These are phyloP conservation scores for Salix koriyanagi DNA, from an alignment of 345 rosid genomes.

Conservation along the genomic window DNA sequence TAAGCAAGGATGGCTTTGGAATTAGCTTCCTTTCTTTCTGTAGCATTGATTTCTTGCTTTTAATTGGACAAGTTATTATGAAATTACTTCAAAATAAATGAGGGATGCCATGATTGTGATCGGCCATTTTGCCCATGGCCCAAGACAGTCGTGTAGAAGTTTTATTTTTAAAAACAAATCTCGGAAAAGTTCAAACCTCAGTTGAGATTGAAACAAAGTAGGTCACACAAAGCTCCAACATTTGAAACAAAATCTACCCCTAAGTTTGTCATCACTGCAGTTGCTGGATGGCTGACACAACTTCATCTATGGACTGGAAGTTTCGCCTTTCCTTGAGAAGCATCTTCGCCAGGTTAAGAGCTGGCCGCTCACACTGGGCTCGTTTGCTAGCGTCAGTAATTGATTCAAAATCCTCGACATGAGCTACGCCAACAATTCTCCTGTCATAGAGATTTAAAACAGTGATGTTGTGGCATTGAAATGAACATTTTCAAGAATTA, in stretches of 20 bases:
- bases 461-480: not conserved
- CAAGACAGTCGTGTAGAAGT: not conserved
- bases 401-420: slow-evolving; percentile 94
- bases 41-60: not conserved
- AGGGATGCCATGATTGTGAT: too few relatives aligned
- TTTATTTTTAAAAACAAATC: too few relatives aligned
- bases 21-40: not conserved
- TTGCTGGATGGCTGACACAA: slow-evolving; percentile 50
- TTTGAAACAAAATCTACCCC: not conserved
- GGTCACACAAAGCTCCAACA: not conserved
- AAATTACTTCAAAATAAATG: too few relatives aligned
- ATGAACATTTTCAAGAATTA: not conserved
- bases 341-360: slow-evolving; percentile 62
- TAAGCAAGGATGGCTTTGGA: not conserved
- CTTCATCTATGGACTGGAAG: slow-evolving; percentile 61
- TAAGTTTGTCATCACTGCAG: not conserved
- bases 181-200: too few relatives aligned
- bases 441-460: slow-evolving; percentile 26
- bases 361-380: slow-evolving; percentile 68
- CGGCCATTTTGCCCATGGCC: not conserved
- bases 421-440: slow-evolving; percentile 96
- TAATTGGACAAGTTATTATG: too few relatives aligned
- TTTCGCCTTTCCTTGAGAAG: slow-evolving; percentile 74
- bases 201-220: too few relatives aligned
- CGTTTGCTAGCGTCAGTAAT: slow-evolving; percentile 52